phyloP scores from a whole-genome alignment of 805 yeast genomes.

The Saturnispora mendoncae region DNA sequence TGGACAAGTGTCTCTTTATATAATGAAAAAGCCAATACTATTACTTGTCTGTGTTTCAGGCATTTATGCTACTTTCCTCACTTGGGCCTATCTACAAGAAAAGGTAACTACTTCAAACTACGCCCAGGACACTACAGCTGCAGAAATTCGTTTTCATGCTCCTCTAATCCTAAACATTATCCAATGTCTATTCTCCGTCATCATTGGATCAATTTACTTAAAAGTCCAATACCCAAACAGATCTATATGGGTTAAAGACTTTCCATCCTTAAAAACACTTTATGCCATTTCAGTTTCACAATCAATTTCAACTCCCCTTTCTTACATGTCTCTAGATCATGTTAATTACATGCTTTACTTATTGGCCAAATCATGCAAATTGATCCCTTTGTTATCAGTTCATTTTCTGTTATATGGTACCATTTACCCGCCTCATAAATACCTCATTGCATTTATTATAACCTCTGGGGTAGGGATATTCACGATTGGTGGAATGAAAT shows the following conservation, averaged over 20 bases:
- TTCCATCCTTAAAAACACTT: constrained; percentile 27
- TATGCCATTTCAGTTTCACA: constrained; percentile 60
- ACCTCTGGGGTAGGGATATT: constrained; percentile 78
- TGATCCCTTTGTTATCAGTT: constrained; percentile 88
- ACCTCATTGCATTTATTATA: constrained; percentile 66
- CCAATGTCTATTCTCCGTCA: constrained; percentile 66
- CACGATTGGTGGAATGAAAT: constrained; percentile 39
- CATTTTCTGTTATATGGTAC: constrained; percentile 65
- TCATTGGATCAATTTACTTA: constrained; percentile 59
- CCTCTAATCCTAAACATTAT: constrained; percentile 70
- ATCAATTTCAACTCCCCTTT: constrained; percentile 74
- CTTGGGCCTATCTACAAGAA: constrained; percentile 93
- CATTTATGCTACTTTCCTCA: constrained; percentile 74
- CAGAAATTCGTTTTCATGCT: constrained; percentile 42
- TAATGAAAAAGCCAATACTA: constrained; percentile 8
- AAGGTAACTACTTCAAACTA: constrained; percentile 71
- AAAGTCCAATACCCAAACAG: background rate
- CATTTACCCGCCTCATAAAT: constrained; percentile 66
- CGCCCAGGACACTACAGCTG: constrained; percentile 32
- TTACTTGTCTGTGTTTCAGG: constrained; percentile 41
- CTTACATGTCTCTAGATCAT: constrained; percentile 66
- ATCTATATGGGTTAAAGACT: constrained; percentile 9
- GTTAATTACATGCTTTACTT: constrained; percentile 81
- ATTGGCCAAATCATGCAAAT: constrained; percentile 86
- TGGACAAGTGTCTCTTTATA: too few relatives aligned